Base-by-base conservation (phyloP, 495 filamentous ascomycete species). In the Penicillium cinerascens region DNA sequence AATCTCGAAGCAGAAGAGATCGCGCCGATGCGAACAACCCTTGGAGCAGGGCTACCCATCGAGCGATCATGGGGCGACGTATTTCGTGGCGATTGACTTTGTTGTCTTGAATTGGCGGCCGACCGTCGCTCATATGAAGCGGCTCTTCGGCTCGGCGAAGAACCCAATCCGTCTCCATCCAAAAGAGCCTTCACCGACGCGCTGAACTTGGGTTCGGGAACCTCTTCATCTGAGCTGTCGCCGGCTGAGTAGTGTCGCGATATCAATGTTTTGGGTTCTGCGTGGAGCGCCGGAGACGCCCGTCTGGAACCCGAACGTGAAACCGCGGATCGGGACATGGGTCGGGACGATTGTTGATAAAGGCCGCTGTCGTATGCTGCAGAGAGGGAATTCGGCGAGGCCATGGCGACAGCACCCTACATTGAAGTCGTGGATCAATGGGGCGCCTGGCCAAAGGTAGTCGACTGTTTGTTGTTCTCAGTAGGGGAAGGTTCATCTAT, bases 161-260 rank as follows among this genome's bases (percentile, higher is more conserved):
- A 70, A 20, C 75, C 76, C 48, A 79, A 65, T 11, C 79, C 80
- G 44, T 83, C 82, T 56, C 85, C 85, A 49, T 86, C 83, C 6
- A 92, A 72, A 11, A 92, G 71, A 20, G 87, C 87, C 59, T 89
- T 90, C 8, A 87, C 88, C 33, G 87, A 78, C 29, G 88, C 88
- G 59, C 87, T 91, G 60, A 90, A 84, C 65, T 87, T 89, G 68
- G 89, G 87, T 52, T 87, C 87, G 29, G 86, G 87, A 21, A 83
- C 75, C 51, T 74, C 73, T 51, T 90, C 87, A 60, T 92, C 88
- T 16, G 87, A 90, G 70, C 87, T 91, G 60, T 91, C 87, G 7
- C 77, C 78, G 4, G 68, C 60, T 15, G 75, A 70, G 44, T 74
- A 75, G n/a, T 70, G 60, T 41, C 61, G 64, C 2, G 72, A 58